Base-by-base conservation (phyloP, 805 yeast genomes). In the Metschnikowia sp. region DNA sequence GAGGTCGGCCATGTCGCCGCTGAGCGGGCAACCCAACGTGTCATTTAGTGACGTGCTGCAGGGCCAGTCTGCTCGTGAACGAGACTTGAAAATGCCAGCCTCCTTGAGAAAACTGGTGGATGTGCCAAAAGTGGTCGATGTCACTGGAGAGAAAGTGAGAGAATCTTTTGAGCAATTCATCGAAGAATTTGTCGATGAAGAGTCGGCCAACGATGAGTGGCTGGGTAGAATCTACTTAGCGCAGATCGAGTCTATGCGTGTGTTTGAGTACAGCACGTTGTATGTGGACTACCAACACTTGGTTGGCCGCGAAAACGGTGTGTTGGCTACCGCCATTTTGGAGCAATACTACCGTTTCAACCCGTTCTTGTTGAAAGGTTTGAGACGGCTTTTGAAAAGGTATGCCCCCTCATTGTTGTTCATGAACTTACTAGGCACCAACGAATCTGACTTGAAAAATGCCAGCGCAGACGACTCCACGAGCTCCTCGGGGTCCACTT, bases 321-420 rank as follows among this genome's bases (percentile, higher is more conserved):
- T 88, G 18, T 74, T 94, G 54, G 96, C 97, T 1, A 76, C 84
- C 48, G 98, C 98, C 33, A 84, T 94, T 51, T 75, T 83, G 40
- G 96, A 89, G 51, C 97, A 92, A 65, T 94, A 88, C 66, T 92
- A 90, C 66, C 81, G 99, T 63, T 92, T 94, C 69, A 70, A 86
- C 53, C 98, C 99, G 7, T 92, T 84, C 61, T 72, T 94, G 52
- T 77, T 83, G 52, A 78, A 77, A 39, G 97, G 94, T 2, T 72
- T 94, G 53, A 78, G 84, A 60, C 77, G 83, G 46, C 79, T 90
- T 9, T 78, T 94, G 54, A 84, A 82, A 58, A 81, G 76, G 55
- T 76, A 84, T 61, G 94, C 86, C 36, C 97, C 97, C 2, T 76
- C 78, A 26, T 71, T 90, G 41, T 62, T 72, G 51, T 65, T 66